Evolutionary conservation across 2,329 filamentous ascomycete species (phyloP).

Genomic region (Chaetomiaceae sp.): DNA sequence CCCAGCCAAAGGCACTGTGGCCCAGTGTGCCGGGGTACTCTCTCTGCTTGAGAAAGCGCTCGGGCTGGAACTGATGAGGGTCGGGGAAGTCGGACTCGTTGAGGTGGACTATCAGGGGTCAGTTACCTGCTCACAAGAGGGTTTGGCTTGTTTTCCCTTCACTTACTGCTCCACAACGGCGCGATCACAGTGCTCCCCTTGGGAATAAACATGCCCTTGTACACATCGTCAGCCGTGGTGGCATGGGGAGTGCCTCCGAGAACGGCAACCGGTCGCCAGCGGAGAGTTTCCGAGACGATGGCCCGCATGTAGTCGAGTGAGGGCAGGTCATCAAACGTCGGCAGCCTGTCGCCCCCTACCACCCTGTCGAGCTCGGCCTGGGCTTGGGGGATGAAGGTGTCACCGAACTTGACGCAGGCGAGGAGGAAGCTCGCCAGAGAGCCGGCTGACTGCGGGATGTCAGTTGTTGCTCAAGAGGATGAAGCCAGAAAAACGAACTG

Average conservation of each 20-base stretch:
- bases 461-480: neutral
- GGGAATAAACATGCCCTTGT: conserved; percentile 42
- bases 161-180: conserved; percentile 41
- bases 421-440: conserved; percentile 48
- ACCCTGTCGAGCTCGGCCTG: conserved; percentile 39
- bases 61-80: conserved; percentile 37
- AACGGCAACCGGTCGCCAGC: conserved; percentile 40
- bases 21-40: conserved; percentile 36
- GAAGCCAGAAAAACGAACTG: conserved; percentile 28
- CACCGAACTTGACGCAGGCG: conserved; percentile 48
- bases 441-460: conserved; percentile 38
- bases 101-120: conserved; percentile 34
- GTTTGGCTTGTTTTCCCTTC: neutral
- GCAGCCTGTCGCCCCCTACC: conserved; percentile 35
- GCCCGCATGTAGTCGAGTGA: conserved; percentile 35
- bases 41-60: conserved; percentile 33
- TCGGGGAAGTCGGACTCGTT: conserved; percentile 40
- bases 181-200: conserved; percentile 41
- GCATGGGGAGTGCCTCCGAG: conserved; percentile 44
- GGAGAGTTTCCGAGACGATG: conserved; percentile 37
- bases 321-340: conserved; percentile 35
- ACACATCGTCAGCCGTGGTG: conserved; percentile 39
- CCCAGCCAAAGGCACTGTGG: conserved; percentile 41
- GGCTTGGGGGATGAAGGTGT: conserved; percentile 42
- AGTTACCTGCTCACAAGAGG: neutral